Evolutionary conservation across 106 monocot genomes (phyloP), one percentile per base, ranked within the genome.

Genomic region (Amphibolis antarctica): DNA sequence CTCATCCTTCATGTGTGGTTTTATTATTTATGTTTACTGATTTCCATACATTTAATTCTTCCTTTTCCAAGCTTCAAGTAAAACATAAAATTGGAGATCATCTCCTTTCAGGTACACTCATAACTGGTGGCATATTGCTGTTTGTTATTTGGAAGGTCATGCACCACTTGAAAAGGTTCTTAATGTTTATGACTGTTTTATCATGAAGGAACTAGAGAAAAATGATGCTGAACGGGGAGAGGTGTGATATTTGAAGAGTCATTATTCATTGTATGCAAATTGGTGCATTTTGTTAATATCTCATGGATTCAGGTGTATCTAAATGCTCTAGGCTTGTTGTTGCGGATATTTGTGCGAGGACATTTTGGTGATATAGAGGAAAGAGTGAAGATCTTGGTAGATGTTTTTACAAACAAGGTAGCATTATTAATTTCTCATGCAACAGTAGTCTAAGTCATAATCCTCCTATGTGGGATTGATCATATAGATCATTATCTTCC

Each of bases 41-140:
- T 67, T 60, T 59, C 42, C 63, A 19, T 65, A 31, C 43, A 22
- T 4, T 44, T 62, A 15, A 44, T 55, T 1, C n/a, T 21, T 23
- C 10, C 19, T 28, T 21, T 23, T n/a, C 19, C 19, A 14, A 20
- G 21, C 44, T 62, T 20, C n/a, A 11, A 4, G 12, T 9, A n/a
- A 49, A 46, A 3, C 36, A 36, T 52, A 45, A 51, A 52, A 30
- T 15, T 17, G 1, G 1, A 26, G 27, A 15, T 28, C 19, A 59
- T 57, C 30, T 27, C 4, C 24, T 67, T 63, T 26, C 46, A 91
- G 91, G 86, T 83, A 66, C 50, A 79, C 83, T 23, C 92, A 92
- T 59, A 86, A 84, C 67, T 92, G 92, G 92, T 92, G 92, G 92
- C 92, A 92, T 78, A 79, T 86, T 43, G 86, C 92, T 70, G 66